A percentile compares a stretch with the other conserved stretches of the same genome.
Evolutionary conservation across 177 flowering plant species (phyloP).

Genomic region (Vitis hybrid): DNA sequence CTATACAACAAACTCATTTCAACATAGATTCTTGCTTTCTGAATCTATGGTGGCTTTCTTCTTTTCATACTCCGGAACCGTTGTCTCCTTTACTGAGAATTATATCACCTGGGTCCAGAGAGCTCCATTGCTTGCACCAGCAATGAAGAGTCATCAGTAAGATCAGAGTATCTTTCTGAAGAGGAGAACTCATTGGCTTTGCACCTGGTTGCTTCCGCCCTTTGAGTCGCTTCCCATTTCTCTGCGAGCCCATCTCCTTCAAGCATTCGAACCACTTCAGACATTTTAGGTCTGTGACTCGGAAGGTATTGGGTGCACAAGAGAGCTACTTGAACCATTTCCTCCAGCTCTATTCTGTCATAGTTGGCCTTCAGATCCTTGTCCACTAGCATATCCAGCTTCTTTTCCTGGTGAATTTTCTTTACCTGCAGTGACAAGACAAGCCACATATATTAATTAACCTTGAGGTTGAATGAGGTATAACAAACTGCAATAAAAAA

Average conservation of each 20-base stretch:
- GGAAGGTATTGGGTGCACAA: constrained; percentile 78
- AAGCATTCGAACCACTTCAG: constrained; percentile 81
- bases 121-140: constrained; percentile 88
- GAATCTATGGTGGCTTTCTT: not conserved
- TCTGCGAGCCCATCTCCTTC: constrained; percentile 90
- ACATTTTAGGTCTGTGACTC: constrained; percentile 77
- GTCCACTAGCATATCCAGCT: constrained; percentile 71
- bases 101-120: constrained; percentile 74
- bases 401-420: constrained; percentile 76
- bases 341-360: constrained; percentile 74
- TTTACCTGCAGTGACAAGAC: constrained; percentile 48
- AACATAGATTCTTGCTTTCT: constrained; percentile 10
- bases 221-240: constrained; percentile 80
- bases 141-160: constrained; percentile 78
- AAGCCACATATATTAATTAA: no score
- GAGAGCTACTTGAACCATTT: constrained; percentile 80
- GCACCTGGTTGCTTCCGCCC: constrained; percentile 51
- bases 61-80: not conserved
- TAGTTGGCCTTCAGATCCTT: constrained; percentile 65
- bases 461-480: no score
- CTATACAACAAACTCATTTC: constrained; percentile 28
- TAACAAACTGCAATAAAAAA: not conserved
- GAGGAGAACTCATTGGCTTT: constrained; percentile 68
- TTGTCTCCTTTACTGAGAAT: not conserved
- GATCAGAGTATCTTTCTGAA: constrained; percentile 78